Base-by-base conservation (phyloP, 2,329 filamentous ascomycete genomes). In the Thelonectria discophora region DNA sequence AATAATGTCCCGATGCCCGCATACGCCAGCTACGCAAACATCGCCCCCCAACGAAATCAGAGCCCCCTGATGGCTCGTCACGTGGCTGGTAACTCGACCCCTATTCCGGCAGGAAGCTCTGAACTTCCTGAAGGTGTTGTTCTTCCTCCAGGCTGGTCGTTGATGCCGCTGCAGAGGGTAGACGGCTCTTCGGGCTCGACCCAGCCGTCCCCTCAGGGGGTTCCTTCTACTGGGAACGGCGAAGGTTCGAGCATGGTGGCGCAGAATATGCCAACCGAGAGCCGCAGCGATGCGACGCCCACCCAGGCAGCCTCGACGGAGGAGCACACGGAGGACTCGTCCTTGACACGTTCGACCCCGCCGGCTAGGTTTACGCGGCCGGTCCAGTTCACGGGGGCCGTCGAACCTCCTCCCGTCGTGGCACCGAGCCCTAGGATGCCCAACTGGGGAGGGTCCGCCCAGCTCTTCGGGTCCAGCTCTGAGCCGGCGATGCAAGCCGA, bases 61-160 rank as follows among this genome's bases (percentile, higher is more conserved):
- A 78, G 78, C 34, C 77, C 81, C 13, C 67, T 80, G 4, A 70
- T 85, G 63, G 78, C 79, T 45, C 79, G 84, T 55, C 83, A 88
- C 64, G 79, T 79, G 21, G 78, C 78, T 13, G 72, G 79, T 2
- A 80, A 81, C 43, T 75, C 82, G 10, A 74, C 80, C 13, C 78
- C 84, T 1, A 88, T 89, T 53, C 85, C 86, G 5, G 79, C 87
- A 3, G 87, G 86, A 17, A 88, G 86, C 67, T 74, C 84, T 18
- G 86, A 88, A 8, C 78, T 90, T 9, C 88, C 88, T 0, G 83
- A 87, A 55, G 88, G 88, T 6, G 80, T 90, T n/a, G 81, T 84
- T 5, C 82, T 90, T 18, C 88, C 88, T 2, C 80, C 83, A 27
- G 88, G 88, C 5, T 90, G 88, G 88, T 85, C 86, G 20, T 75